Percentiles rank a stretch among this genome's conserved stretches.
Evolutionary conservation across 2,329 filamentous ascomycete species (phyloP).

Genomic region (Pseudovirgaria hyperparasitica): DNA sequence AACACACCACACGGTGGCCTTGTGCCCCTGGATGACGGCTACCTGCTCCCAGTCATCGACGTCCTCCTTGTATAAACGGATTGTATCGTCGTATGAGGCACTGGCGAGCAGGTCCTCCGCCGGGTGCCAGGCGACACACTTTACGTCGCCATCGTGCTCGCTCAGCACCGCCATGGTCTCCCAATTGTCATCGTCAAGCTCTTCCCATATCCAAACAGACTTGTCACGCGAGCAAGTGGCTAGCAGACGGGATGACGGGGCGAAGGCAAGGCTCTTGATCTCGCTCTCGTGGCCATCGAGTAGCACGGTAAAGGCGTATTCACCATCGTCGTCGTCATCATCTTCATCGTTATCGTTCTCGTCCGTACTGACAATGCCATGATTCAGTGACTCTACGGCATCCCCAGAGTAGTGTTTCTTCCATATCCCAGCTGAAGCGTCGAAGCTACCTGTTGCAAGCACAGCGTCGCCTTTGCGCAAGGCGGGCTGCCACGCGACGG

Average conservation of each 20-base stretch:
- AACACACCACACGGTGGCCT: conserved; percentile 80
- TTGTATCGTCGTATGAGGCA: conserved; percentile 87
- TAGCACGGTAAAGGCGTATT: conserved; percentile 87
- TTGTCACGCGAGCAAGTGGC: conserved; percentile 91
- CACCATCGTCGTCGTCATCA: conserved; percentile 53
- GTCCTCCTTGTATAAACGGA: conserved; percentile 82
- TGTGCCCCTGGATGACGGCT: conserved; percentile 65
- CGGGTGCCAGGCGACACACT: conserved; percentile 85
- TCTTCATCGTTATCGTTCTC: conserved; percentile 26
- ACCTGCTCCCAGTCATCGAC: conserved; percentile 91
- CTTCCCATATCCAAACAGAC: conserved; percentile 97
- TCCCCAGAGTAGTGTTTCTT: conserved; percentile 54
- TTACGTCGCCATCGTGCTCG: conserved; percentile 92
- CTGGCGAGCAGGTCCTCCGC: conserved; percentile 68
- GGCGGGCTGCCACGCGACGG: conserved; percentile 75
- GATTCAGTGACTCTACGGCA: conserved; percentile 12
- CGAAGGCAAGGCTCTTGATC: conserved; percentile 70
- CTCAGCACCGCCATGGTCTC: conserved; percentile 91
- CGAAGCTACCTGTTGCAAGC: conserved; percentile 85
- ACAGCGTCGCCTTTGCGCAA: conserved; percentile 48
- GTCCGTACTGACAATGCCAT: too few species aligned
- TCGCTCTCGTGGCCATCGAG: conserved; percentile 93
- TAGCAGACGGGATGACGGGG: conserved; percentile 60
- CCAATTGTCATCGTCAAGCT: conserved; percentile 87
- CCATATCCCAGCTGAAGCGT: conserved; percentile 68